phyloP scores from a whole-genome alignment of 176 grass and related monocot genomes.

The Rhynchospora tenuis region DNA sequence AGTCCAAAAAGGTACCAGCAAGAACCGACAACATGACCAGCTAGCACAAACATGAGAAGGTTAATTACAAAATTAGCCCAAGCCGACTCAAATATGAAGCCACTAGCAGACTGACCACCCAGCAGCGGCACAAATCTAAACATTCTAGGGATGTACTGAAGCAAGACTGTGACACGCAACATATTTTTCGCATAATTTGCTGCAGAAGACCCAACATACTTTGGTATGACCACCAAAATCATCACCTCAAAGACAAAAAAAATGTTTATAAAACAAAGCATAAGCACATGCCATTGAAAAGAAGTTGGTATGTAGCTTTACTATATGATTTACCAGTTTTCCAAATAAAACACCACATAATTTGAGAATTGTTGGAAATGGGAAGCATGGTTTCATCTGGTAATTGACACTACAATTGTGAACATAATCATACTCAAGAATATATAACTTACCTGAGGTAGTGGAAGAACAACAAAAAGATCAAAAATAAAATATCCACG shows the following conservation, averaged over 20 bases:
- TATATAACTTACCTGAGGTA: slow-evolving; percentile 59
- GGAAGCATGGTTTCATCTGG: too few species aligned
- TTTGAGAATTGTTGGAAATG: not conserved
- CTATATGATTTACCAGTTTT: not conserved
- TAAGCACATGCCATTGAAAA: not conserved
- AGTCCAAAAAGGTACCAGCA: slow-evolving; percentile 97
- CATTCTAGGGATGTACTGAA: slow-evolving; percentile 89
- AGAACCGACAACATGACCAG: slow-evolving; percentile 94
- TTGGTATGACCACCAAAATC: slow-evolving; percentile 84
- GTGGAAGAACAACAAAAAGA: slow-evolving; percentile 83
- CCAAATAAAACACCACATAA: not conserved
- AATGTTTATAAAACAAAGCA: slow-evolving; percentile 10
- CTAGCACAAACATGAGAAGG: slow-evolving; percentile 92
- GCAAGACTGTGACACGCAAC: slow-evolving; percentile 74
- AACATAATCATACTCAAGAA: not conserved
- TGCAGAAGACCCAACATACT: slow-evolving; percentile 67
- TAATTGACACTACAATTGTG: not conserved
- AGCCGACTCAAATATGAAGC: slow-evolving; percentile 95
- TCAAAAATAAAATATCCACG: slow-evolving; percentile 75
- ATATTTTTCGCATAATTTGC: slow-evolving; percentile 94
- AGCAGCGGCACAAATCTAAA: slow-evolving; percentile 88
- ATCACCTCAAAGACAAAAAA: slow-evolving; percentile 57
- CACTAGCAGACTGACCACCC: slow-evolving; percentile 77
- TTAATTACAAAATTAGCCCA: slow-evolving; percentile 98
- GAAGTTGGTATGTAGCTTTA: not conserved